Evolutionary conservation across 306 rosid genomes (phyloP).

Genomic region (Prunus davidiana): DNA sequence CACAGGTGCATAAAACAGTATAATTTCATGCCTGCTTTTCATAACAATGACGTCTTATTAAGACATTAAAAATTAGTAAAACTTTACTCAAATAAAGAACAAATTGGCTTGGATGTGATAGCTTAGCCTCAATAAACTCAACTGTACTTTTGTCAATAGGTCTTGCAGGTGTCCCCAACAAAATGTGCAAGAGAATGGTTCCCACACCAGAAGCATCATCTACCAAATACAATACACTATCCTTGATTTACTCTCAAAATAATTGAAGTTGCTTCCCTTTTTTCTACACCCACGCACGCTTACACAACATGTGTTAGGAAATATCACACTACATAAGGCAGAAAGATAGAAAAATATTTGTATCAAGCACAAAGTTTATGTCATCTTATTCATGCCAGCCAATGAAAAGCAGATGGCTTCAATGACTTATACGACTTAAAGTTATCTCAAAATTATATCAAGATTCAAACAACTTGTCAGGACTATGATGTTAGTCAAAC

Average conservation of each 20-base stretch:
- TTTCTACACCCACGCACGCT: background rate
- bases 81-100: background rate
- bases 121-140: background rate
- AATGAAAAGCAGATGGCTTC: background rate
- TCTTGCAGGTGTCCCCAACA: slow-evolving; percentile 2
- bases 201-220: background rate
- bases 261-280: background rate
- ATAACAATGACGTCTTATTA: background rate
- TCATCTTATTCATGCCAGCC: background rate
- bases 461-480: slow-evolving; percentile 16
- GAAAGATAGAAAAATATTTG: background rate
- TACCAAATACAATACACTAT: background rate
- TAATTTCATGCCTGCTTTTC: background rate
- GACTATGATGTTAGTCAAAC: slow-evolving; percentile 20
- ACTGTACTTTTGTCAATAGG: background rate
- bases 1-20: background rate
- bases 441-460: slow-evolving; percentile 12
- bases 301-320: background rate
- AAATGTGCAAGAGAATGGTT: background rate
- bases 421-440: background rate
- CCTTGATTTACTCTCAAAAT: background rate
- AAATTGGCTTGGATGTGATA: background rate
- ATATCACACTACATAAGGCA: background rate
- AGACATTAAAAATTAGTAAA: background rate
- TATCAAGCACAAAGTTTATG: background rate